Base-by-base conservation (phyloP, 257 asterid species). In the Primulina eburnea region DNA sequence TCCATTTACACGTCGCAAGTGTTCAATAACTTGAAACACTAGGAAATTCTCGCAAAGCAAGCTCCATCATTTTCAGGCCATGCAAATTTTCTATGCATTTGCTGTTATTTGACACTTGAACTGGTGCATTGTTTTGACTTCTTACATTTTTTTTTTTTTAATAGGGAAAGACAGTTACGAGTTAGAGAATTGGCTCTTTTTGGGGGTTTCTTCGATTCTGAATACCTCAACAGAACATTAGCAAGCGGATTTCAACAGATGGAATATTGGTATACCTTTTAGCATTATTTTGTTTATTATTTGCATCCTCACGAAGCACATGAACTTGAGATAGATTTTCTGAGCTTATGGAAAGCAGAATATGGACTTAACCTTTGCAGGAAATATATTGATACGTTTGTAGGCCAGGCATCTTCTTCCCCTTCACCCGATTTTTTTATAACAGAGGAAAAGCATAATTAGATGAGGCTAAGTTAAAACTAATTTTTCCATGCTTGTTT, bases 181-280 rank as follows among this genome's bases (percentile, higher is more conserved):
- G 84, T 86, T 55, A 71, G 30, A 71, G 96, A 94, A 73, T 81
- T 94, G 82, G 79, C 80, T 78, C 84, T 71, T 75, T 89, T 94
- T 77, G 97, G 99, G 75, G 99, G 99, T 47, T 91, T 91, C 83
- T 81, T 82, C 75, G 96, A 91, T 83, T 66, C 86, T 47, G 90
- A 77, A 33, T 90, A 77, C 85, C 77, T 94, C 89, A 81, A 65
- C 73, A 82, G 97, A 81, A 84, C 99, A 60, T 81, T 94, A 72
- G 86, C 88, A 55, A 80, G 83, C 76, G 97, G 85, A 81, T 94
- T 89, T 82, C 94, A 77, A 76, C 92, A 86, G 79, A 75, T 89
- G 88, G 86, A 85, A 77, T 78, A 81, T 70, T 81, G 96, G 99
- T 93, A 80, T 72, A 69, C 38, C 71, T 62, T 70, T 63, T 43